phyloP scores from a whole-genome alignment of 805 yeast genomes.

The Starmerella bacillaris region DNA sequence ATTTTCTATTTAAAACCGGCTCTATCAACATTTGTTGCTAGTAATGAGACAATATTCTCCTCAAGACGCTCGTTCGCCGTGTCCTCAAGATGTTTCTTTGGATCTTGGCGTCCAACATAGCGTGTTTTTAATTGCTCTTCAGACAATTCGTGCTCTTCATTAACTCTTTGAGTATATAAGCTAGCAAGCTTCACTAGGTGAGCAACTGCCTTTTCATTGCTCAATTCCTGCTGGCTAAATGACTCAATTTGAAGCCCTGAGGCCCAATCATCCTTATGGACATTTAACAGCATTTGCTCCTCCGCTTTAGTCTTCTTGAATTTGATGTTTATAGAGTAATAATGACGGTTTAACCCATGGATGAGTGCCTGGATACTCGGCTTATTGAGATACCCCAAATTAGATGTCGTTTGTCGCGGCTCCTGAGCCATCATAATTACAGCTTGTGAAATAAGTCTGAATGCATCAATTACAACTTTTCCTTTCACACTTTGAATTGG shows the following conservation, averaged over 20 bases:
- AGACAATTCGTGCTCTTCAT: slow-evolving; percentile 75
- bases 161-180: slow-evolving; percentile 72
- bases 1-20: slow-evolving; percentile 77
- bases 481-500: slow-evolving; percentile 98
- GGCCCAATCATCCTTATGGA: slow-evolving; percentile 93
- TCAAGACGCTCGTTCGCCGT: slow-evolving; percentile 76
- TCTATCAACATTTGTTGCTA: slow-evolving; percentile 78
- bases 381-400: slow-evolving; percentile 84
- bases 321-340: slow-evolving; percentile 87
- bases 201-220: slow-evolving; percentile 53
- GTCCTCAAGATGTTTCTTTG: slow-evolving; percentile 87
- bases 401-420: slow-evolving; percentile 93
- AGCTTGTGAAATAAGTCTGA: slow-evolving; percentile 75
- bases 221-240: slow-evolving; percentile 58
- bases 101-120: slow-evolving; percentile 96
- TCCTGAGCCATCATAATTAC: slow-evolving; percentile 89
- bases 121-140: slow-evolving; percentile 86
- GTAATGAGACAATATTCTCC: slow-evolving; percentile 70
- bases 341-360: slow-evolving; percentile 92
- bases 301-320: slow-evolving; percentile 84
- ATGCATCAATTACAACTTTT: slow-evolving; percentile 96
- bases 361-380: slow-evolving; percentile 93
- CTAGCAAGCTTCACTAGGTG: slow-evolving; percentile 78
- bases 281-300: slow-evolving; percentile 79
- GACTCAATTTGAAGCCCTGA: slow-evolving; percentile 67